These are phyloP conservation scores for Hanseniaspora meyeri DNA, from an alignment of 805 yeast genomes.

Conservation along the genomic window DNA sequence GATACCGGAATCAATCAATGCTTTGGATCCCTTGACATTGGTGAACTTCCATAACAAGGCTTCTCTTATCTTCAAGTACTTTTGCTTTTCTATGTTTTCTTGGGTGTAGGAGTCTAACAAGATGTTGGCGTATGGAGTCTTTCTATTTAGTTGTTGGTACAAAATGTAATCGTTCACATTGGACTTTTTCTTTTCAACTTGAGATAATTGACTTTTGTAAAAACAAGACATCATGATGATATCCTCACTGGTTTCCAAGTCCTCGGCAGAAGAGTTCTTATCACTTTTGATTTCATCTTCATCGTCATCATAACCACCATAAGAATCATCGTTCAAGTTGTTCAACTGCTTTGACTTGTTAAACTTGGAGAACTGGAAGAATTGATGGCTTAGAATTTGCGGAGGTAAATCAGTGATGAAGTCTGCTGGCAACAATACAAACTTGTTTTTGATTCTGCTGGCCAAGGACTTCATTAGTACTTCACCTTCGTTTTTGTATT, in stretches of 20 bases:
- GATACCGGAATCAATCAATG: constrained; percentile 60
- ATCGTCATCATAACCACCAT: background rate
- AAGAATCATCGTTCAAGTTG: background rate
- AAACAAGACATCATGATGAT: constrained; percentile 14
- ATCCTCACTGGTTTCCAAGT: background rate
- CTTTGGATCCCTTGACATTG: constrained; percentile 60
- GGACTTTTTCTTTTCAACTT: constrained; percentile 12
- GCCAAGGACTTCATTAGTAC: constrained; percentile 39
- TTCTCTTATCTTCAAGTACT: constrained; percentile 64
- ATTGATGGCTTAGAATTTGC: constrained; percentile 71
- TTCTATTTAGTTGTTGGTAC: constrained; percentile 32
- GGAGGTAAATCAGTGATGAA: constrained; percentile 88
- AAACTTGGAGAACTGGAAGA: constrained; percentile 50
- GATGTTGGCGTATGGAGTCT: constrained; percentile 50
- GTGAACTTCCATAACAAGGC: constrained; percentile 87
- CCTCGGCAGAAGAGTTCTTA: background rate
- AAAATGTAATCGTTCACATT: constrained; percentile 8
- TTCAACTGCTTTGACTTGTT: constrained; percentile 42
- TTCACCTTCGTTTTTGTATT: constrained; percentile 50
- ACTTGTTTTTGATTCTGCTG: constrained; percentile 35
- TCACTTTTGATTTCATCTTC: constrained; percentile 3
- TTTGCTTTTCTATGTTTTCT: constrained; percentile 56
- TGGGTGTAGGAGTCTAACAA: constrained; percentile 63
- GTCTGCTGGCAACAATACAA: constrained; percentile 87
- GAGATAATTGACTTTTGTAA: constrained; percentile 9